Base-by-base conservation (phyloP, 805 yeast species). In the Candida xyloterini region DNA sequence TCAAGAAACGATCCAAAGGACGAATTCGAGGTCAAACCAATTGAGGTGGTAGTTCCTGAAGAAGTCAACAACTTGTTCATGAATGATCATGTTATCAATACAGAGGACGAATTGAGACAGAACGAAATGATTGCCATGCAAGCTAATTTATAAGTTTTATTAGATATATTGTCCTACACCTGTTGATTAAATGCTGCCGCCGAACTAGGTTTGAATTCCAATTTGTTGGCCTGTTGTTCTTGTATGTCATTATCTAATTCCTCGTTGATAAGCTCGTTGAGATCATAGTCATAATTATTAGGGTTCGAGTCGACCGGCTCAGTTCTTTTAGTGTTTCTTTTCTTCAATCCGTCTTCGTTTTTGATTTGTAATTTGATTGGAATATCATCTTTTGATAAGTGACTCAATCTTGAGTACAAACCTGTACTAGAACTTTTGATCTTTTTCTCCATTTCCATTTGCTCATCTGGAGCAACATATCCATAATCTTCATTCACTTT, bases 201-300 rank as follows among this genome's bases (percentile, higher is more conserved):
- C 13, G 33, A 29, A 9, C 27, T 20, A 10, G 31, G 37, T 9
- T 25, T 30, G 30, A 22, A 28, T 15, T 28, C 10, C 10, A 20
- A 21, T 10, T n/a, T 6, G 22, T 15, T 15, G 11, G 7, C 10
- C 15, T 15, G 14, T 24, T n/a, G 42, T 35, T 39, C 53, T 36
- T 21, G 35, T 21, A 28, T 39, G 27, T 63, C 68, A 5, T 49
- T 51, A 15, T 39, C 50, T 10, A 50, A 40, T 39, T 65, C 68
- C 30, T 65, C 63, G 15, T 60, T 52, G 21, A 74, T 72, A 35
- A 74, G 56, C 10, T 73, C 76, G 44, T 74, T 69, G 20, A 74
- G 49, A 44, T 72, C 75, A 43, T 64, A 74, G 48, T 74, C 79
- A 53, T 60, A 74, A 2, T 47, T 54, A 46, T 70, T 66, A 7